phyloP scores from a whole-genome alignment of 805 yeast species.

The Scheffersomyces spartinae region DNA sequence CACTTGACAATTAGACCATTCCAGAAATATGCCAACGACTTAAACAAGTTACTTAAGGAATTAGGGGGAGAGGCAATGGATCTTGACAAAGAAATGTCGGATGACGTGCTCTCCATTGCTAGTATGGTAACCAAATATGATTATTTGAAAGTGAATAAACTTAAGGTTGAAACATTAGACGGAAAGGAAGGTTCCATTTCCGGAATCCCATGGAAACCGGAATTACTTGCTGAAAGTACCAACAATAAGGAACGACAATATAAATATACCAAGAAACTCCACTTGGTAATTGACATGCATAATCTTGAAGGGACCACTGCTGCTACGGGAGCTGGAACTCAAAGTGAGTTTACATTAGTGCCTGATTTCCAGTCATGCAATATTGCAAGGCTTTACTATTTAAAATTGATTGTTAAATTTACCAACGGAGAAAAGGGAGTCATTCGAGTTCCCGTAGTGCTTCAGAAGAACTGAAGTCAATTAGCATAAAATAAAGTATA shows the following conservation, averaged over 20 bases:
- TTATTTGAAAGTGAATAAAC: slow-evolving; percentile 11
- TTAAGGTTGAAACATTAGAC: slow-evolving; percentile 5
- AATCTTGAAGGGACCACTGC: slow-evolving; percentile 9
- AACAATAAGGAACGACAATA: slow-evolving; percentile 6
- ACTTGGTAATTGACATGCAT: slow-evolving; percentile 15
- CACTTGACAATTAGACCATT: slow-evolving; percentile 18
- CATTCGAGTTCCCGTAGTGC: slow-evolving; percentile 15
- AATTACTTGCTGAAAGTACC: slow-evolving; percentile 2
- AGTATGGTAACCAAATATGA: slow-evolving; percentile 17
- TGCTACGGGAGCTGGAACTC: slow-evolving; percentile 9
- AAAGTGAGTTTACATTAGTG: slow-evolving; percentile 21
- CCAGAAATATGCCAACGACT: slow-evolving; percentile 18
- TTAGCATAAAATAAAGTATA: no score
- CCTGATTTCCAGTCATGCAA: slow-evolving; percentile 29
- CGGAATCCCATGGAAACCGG: slow-evolving; percentile 12
- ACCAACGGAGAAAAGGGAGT: slow-evolving; percentile 13
- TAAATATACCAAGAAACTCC: slow-evolving; percentile 11
- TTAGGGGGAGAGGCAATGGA: slow-evolving; percentile 13
- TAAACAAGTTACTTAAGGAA: slow-evolving; percentile 13
- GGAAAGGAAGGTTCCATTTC: slow-evolving; percentile 5
- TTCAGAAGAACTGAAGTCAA: slow-evolving; percentile 9
- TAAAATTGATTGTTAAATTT: slow-evolving; percentile 13
- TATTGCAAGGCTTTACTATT: slow-evolving; percentile 21
- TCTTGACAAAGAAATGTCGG: slow-evolving; percentile 14
- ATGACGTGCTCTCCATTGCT: slow-evolving; percentile 21